A percentile compares a stretch with the other conserved stretches of the same genome.
These are phyloP conservation scores for Nematodospora valgi DNA, from an alignment of 805 yeast genomes.

Conservation along the genomic window DNA sequence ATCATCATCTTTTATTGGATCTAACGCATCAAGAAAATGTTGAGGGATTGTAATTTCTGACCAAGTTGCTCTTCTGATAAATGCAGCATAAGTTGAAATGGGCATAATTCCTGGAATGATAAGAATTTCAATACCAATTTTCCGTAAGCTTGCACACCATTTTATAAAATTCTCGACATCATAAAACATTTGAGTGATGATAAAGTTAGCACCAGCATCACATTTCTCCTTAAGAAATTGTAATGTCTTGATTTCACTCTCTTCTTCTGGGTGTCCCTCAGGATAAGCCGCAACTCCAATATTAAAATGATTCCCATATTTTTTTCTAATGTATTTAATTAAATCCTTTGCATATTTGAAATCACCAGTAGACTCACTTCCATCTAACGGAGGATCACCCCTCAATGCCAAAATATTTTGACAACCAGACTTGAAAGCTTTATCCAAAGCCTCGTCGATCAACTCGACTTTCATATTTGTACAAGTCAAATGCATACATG, in stretches of 20 bases:
- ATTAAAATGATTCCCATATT: conserved; percentile 85
- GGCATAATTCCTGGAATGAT: conserved; percentile 99
- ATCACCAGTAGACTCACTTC: conserved; percentile 73
- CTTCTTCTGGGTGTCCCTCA: conserved; percentile 94
- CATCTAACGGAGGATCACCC: conserved; percentile 90
- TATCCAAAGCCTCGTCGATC: conserved; percentile 79
- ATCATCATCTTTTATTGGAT: conserved; percentile 88
- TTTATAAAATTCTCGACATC: conserved; percentile 79
- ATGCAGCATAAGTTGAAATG: conserved; percentile 89
- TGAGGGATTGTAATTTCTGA: conserved; percentile 80
- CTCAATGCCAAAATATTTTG: conserved; percentile 91
- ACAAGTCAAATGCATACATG: conserved; percentile 98
- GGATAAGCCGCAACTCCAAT: conserved; percentile 98
- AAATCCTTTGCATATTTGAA: conserved; percentile 87
- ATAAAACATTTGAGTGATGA: conserved; percentile 96
- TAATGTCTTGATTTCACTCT: conserved; percentile 45
- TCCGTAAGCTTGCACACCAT: conserved; percentile 76
- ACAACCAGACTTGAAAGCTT: conserved; percentile 89
- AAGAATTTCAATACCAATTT: conserved; percentile 74
- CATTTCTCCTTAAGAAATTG: conserved; percentile 77
- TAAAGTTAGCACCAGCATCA: conserved; percentile 91
- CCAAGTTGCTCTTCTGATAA: conserved; percentile 93
- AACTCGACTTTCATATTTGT: conserved; percentile 84
- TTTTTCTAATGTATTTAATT: conserved; percentile 65
- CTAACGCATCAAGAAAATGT: conserved; percentile 63